Base-by-base conservation (phyloP, 177 flowering plant species). In the Vitis hybrid region DNA sequence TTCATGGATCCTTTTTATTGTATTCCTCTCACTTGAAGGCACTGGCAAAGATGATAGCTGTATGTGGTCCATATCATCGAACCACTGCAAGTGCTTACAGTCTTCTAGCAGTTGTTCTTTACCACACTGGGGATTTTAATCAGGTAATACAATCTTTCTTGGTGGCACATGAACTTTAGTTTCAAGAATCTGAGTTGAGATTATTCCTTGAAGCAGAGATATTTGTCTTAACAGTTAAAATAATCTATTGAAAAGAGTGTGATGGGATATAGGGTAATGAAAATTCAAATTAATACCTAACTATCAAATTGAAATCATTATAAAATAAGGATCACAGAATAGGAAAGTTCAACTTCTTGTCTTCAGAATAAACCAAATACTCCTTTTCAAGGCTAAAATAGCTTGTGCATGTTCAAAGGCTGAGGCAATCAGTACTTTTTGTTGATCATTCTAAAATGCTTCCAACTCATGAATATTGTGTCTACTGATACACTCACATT, bases 51-150 rank as follows among this genome's bases (percentile, higher is more conserved):
- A 86, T 91, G 87, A 86, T 94, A 58, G 91, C 97, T 48, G 97
- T 94, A 2, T 92, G 98, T 81, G 98, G 98, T 59, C 94, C 97
- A 55, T 91, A 85, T 76, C 97, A 94, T 77, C 94, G 97, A 59
- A 82, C 78, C 76, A 92, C 97, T 60, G 97, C 98, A 54, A 84
- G 93, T 80, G 94, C 98, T 51, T 92, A 94, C 80, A 94, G 97
- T 83, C 97, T 92, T 75, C 82, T 94, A 56, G 97, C 98, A 3
- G 94, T 92, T 52, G 98, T 94, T 74, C 93, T 94, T 66, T 94
- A 94, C 67, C 98, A 94, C 76, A 92, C 94, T 24, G 98, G 97
- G 62, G 98, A 92, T 66, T 94, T 94, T 77, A 88, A 92, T 82
- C 98, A 94, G 98, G 98, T 92, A 79, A 69, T n/a, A 21, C 27